These are phyloP conservation scores for Tricladium varicosporioides DNA, from an alignment of 2,329 filamentous ascomycete genomes.

Conservation along the genomic window DNA sequence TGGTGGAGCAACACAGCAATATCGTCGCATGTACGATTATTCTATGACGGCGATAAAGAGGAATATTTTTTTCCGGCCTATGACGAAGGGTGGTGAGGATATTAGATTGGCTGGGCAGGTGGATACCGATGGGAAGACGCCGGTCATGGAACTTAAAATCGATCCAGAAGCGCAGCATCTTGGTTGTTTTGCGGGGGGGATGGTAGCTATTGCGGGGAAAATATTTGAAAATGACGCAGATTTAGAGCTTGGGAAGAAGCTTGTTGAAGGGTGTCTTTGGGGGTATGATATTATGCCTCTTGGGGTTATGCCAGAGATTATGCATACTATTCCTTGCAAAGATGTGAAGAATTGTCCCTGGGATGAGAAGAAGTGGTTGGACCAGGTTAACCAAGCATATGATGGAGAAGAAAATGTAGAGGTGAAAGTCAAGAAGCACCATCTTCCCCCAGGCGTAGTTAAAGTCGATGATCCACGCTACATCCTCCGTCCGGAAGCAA, in stretches of 20 bases:
- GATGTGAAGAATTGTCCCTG: conserved; percentile 15
- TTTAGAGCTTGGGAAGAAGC: conserved; percentile 50
- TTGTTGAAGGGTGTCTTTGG: conserved; percentile 62
- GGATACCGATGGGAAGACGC: conserved; percentile 19
- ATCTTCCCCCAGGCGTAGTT: background rate
- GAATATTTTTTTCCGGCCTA: conserved; percentile 41
- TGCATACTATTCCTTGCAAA: conserved; percentile 37
- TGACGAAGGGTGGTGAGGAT: conserved; percentile 41
- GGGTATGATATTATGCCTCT: conserved; percentile 53
- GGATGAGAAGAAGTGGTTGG: conserved; percentile 49
- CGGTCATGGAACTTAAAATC: background rate
- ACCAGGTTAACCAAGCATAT: background rate
- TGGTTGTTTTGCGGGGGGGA: conserved; percentile 67
- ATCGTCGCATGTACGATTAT: conserved; percentile 40
- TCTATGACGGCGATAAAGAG: conserved; percentile 44
- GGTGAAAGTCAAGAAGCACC: conserved; percentile 1
- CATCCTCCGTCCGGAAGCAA: conserved; percentile 51
- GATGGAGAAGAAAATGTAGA: background rate
- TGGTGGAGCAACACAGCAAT: conserved; percentile 21
- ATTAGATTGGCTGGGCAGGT: conserved; percentile 48
- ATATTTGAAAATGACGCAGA: conserved; percentile 53
- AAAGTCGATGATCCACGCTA: conserved; percentile 10
- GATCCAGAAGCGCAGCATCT: conserved; percentile 53
- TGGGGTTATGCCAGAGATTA: conserved; percentile 59
- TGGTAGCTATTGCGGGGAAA: conserved; percentile 63